These are phyloP conservation scores for Colletotrichum sojae DNA, from an alignment of 2,329 filamentous ascomycete species.

Conservation along the genomic window DNA sequence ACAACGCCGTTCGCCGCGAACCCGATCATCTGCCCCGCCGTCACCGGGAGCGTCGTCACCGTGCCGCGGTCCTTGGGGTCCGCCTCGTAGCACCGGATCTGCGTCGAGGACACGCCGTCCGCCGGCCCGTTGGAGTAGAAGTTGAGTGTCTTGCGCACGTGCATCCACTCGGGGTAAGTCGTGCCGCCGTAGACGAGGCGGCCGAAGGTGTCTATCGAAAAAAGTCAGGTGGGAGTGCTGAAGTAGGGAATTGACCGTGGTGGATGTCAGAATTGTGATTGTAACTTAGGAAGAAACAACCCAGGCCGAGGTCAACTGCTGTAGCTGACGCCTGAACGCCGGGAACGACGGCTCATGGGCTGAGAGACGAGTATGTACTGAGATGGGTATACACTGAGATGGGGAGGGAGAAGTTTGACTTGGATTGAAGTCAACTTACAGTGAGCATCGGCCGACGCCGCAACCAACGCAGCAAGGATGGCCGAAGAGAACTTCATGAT, in stretches of 20 bases:
- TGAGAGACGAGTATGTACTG: not conserved
- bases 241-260: too few relatives aligned
- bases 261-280: too few relatives aligned
- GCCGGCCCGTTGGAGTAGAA: constrained; percentile 50
- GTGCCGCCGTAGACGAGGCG: constrained; percentile 34
- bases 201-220: constrained; percentile 25
- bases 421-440: constrained; percentile 2
- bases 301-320: too few relatives aligned
- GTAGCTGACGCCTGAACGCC: too few relatives aligned
- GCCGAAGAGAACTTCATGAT: constrained; percentile 25
- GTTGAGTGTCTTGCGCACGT: constrained; percentile 52
- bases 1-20: constrained; percentile 55
- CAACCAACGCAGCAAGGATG: constrained; percentile 11
- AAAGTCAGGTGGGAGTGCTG: not conserved
- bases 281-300: too few relatives aligned
- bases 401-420: too few relatives aligned
- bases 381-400: too few relatives aligned
- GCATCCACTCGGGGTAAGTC: constrained; percentile 47
- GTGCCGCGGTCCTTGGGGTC: constrained; percentile 29
- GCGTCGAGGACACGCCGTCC: constrained; percentile 48
- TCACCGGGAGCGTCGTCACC: constrained; percentile 29
- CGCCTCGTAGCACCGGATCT: constrained; percentile 52
- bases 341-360: too few relatives aligned
- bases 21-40: constrained; percentile 48
- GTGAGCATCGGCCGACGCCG: constrained; percentile 21